phyloP scores from a whole-genome alignment of 352 stramenopile species.

The Pythium utonaiense region DNA sequence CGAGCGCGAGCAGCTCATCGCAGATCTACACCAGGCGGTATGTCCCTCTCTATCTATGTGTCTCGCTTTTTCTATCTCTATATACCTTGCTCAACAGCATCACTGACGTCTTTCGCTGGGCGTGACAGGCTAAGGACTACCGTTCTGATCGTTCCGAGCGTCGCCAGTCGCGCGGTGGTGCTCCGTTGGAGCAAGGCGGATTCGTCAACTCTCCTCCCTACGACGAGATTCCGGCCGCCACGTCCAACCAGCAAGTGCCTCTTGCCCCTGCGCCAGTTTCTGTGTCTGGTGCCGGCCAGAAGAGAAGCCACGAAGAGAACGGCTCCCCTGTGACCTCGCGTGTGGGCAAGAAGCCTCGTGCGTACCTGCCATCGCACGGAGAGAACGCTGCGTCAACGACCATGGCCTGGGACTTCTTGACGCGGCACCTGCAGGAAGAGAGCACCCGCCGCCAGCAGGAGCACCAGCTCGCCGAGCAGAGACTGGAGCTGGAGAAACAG shows the following conservation, averaged over 20 bases:
- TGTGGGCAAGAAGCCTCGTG: slow-evolving; percentile 11
- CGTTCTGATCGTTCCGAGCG: slow-evolving; percentile 15
- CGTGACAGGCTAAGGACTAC: slow-evolving; percentile 16
- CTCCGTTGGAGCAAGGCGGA: background rate
- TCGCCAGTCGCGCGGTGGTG: slow-evolving; percentile 12
- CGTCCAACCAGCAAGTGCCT: background rate
- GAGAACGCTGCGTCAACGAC: slow-evolving; percentile 2
- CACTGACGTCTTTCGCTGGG: background rate
- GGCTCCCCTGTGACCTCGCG: background rate
- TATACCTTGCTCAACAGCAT: no score
- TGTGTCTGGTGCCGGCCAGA: background rate
- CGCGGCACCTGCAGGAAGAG: slow-evolving; percentile 20
- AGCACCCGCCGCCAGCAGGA: slow-evolving; percentile 13
- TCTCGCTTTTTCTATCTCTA: no score
- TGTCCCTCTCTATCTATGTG: background rate
- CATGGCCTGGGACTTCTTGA: slow-evolving; percentile 19
- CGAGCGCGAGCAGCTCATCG: slow-evolving; percentile 26
- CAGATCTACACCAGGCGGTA: slow-evolving; percentile 19
- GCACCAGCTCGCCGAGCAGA: slow-evolving; percentile 18
- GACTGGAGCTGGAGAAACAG: slow-evolving; percentile 22
- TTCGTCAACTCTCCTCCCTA: slow-evolving; percentile 4
- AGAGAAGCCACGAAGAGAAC: slow-evolving; percentile 17
- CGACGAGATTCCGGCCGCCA: background rate
- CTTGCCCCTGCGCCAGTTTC: background rate
- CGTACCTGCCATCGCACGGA: background rate